A percentile compares a stretch with the other conserved stretches of the same genome.
These are phyloP conservation scores for Fraxinus latifolia DNA, from an alignment of 305 asterid species.

Conservation along the genomic window DNA sequence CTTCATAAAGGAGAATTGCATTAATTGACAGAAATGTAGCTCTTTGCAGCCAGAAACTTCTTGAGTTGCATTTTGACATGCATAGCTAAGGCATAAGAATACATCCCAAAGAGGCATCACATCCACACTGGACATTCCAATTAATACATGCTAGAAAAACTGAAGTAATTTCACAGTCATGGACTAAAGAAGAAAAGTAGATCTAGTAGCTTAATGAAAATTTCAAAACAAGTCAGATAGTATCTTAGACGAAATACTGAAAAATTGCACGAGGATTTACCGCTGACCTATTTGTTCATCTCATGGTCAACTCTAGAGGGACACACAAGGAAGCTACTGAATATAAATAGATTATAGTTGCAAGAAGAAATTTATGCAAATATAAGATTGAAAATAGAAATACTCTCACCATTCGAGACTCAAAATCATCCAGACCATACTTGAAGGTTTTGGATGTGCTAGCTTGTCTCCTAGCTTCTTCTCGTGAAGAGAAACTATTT, in stretches of 20 bases:
- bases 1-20: background rate
- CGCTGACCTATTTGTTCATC: constrained; percentile 4
- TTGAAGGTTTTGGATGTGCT: constrained; percentile 36
- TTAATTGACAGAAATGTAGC: constrained; percentile 13
- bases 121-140: constrained; percentile 16
- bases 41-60: background rate
- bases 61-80: background rate
- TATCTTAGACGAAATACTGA: background rate
- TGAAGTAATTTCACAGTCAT: constrained; percentile 14
- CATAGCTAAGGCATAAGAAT: constrained; percentile 4
- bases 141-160: constrained; percentile 14
- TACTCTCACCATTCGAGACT: constrained; percentile 50
- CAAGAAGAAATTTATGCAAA: constrained; percentile 15
- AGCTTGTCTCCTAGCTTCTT: constrained; percentile 37
- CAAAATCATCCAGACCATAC: constrained; percentile 41
- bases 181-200: constrained; percentile 11
- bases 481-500: constrained; percentile 43
- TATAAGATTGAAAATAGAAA: constrained; percentile 13
- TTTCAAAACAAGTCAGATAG: constrained; percentile 8
- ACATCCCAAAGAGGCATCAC: background rate
- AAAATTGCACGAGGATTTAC: background rate
- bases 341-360: background rate
- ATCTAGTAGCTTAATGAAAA: background rate
- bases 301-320: background rate
- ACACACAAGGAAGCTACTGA: background rate